Percentiles rank a stretch among this genome's conserved stretches.
These are phyloP conservation scores for Grosmannia serpens DNA, from an alignment of 2,329 filamentous ascomycete genomes.

Conservation along the genomic window DNA sequence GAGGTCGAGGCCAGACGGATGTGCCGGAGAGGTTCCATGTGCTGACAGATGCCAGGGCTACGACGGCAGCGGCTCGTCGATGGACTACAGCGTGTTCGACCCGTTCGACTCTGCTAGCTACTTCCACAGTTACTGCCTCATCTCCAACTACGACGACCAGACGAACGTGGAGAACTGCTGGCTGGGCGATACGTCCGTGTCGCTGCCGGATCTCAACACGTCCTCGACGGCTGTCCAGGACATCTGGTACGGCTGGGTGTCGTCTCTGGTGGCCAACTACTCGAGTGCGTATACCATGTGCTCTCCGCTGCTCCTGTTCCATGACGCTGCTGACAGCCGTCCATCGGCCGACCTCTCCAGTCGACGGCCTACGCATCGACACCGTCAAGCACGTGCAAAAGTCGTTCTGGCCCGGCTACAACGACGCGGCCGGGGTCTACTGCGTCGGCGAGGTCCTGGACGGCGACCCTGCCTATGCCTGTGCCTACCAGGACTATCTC, in stretches of 20 bases:
- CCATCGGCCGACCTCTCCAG: slow-evolving; percentile 22
- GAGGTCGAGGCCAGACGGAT: not conserved
- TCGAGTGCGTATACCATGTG: slow-evolving; percentile 17
- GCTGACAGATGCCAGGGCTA: slow-evolving; percentile 17
- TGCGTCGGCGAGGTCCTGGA: slow-evolving; percentile 49
- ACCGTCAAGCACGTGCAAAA: slow-evolving; percentile 51
- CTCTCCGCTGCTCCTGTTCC: not conserved
- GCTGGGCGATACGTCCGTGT: slow-evolving; percentile 38
- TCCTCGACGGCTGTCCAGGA: slow-evolving; percentile 21
- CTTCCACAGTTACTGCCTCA: slow-evolving; percentile 49
- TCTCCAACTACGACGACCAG: slow-evolving; percentile 37
- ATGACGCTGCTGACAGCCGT: not conserved
- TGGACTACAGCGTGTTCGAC: slow-evolving; percentile 25
- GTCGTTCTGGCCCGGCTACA: slow-evolving; percentile 45
- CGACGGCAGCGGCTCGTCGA: slow-evolving; percentile 21
- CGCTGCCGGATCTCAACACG: slow-evolving; percentile 52
- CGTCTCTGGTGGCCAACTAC: slow-evolving; percentile 45
- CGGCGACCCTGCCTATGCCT: slow-evolving; percentile 37
- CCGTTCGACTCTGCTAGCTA: slow-evolving; percentile 41
- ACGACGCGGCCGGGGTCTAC: slow-evolving; percentile 43
- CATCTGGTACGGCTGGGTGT: slow-evolving; percentile 48
- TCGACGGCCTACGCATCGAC: slow-evolving; percentile 48
- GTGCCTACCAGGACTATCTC: slow-evolving; percentile 41
- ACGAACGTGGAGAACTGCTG: slow-evolving; percentile 36
- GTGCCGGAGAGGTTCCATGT: not conserved